Base-by-base conservation (phyloP, 768 basidiomycete species). In the Boletus edulis region DNA sequence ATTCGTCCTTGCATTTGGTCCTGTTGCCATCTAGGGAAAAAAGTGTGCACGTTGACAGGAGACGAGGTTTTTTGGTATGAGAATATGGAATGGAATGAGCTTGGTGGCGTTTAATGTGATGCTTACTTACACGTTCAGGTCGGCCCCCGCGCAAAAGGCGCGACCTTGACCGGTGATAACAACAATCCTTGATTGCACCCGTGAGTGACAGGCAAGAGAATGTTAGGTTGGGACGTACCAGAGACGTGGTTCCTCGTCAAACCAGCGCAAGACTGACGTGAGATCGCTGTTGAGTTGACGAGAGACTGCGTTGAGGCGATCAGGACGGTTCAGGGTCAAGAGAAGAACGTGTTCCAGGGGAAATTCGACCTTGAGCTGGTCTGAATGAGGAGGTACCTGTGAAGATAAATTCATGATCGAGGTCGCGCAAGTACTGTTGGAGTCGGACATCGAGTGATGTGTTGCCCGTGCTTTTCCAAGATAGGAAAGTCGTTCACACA, bases 101-200 rank as follows among this genome's bases (percentile, higher is more conserved):
- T 7, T 38, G 27, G 43, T 55, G 51, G 52, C 46, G 32, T 11
- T 38, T 55, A 35, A 11, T 11, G 34, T 35, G 34, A 35, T 35
- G 29, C 29, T 6, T 5, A 77, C 83, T 54, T 65, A 89, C 87
- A 80, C 81, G 71, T 84, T 84, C 47, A 92, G 76, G 68, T 92
- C 91, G 38, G 87, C 87, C 15, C 90, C 91, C 15, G 89, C 88
- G 61, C 89, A 91, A 71, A 93, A 93, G 1, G 78, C 65, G 42
- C 83, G 80, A 12, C 89, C 89, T 56, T 80, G 77, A 22, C 89
- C 90, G 46, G 89, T 91, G 46, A 92, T 66, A 60, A 93, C 76
- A 37, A 77, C 81, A 11, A 87, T 86, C 90, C 89, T 91, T 65
- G 35, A 50, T 27, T 43, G 54, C 31, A 50, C 44, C 8, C 6